Conservation (phyloP, 768 basidiomycete species). For the Chalciporus pseudorubinellus region DNA sequence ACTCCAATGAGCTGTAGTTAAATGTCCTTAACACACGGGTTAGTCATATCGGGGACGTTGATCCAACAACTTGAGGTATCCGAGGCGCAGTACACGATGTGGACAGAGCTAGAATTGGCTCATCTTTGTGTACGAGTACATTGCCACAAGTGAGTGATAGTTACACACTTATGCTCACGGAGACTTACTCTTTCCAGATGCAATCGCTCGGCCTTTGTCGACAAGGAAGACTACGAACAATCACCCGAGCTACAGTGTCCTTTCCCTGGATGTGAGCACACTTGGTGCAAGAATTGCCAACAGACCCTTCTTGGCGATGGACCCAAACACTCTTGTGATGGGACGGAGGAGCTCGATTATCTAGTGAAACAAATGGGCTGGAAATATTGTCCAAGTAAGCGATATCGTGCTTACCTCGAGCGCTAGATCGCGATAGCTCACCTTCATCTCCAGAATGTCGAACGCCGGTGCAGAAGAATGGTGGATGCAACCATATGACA, state of each 20-base stretch:
- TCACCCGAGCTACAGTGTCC: constrained; percentile 48
- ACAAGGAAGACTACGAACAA: constrained; percentile 44
- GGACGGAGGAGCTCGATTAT: constrained; percentile 48
- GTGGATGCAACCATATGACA: constrained; percentile 61
- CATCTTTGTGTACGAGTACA: constrained; percentile 40
- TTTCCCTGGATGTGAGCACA: constrained; percentile 43
- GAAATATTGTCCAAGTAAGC: constrained; percentile 60
- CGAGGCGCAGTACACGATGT: constrained; percentile 39
- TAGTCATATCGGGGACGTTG: constrained; percentile 39
- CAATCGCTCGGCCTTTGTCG: constrained; percentile 45
- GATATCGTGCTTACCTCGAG: not conserved
- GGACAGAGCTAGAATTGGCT: constrained; percentile 45
- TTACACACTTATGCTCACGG: not conserved
- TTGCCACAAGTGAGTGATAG: constrained; percentile 45
- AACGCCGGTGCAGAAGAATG: constrained; percentile 49
- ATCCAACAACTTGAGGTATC: constrained; percentile 42
- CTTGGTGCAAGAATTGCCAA: constrained; percentile 62
- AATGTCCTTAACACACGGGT: not conserved
- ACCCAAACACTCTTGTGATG: constrained; percentile 55
- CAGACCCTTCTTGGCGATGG: constrained; percentile 33
- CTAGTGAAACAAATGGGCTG: constrained; percentile 53
- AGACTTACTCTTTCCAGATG: constrained; percentile 41
- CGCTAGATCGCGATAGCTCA: not conserved
- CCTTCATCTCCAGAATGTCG: constrained; percentile 32
- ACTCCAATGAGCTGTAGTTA: not conserved